Percentiles rank a stretch among this genome's conserved stretches.
Conservation (phyloP, 306 rosid species). For the Alnus glutinosa region DNA sequence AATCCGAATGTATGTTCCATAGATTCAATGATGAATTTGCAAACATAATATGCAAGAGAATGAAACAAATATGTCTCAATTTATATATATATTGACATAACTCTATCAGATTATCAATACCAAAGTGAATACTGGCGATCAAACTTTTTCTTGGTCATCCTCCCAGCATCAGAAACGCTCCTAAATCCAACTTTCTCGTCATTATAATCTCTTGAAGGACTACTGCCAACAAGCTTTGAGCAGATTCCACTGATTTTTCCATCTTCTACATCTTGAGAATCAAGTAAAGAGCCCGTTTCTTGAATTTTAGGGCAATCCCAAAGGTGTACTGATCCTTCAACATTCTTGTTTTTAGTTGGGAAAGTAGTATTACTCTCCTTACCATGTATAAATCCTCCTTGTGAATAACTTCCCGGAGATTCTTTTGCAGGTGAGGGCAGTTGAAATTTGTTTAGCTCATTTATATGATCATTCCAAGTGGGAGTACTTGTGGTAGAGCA, state of each 20-base stretch:
- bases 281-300: slow-evolving; percentile 45
- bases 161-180: slow-evolving; percentile 58
- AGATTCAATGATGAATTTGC: too few species aligned
- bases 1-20: too few species aligned
- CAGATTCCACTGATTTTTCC: slow-evolving; percentile 43
- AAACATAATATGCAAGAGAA: too few species aligned
- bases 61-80: too few species aligned
- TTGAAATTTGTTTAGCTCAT: slow-evolving; percentile 18
- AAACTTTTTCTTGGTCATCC: slow-evolving; percentile 30
- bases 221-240: slow-evolving; percentile 46
- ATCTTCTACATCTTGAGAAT: slow-evolving; percentile 29
- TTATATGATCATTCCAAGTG: slow-evolving; percentile 15
- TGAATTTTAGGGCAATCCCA: slow-evolving; percentile 42
- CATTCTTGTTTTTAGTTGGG: slow-evolving; percentile 1
- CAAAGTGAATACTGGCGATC: slow-evolving; percentile 52
- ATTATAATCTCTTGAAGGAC: neutral
- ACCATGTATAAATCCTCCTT: slow-evolving; percentile 19
- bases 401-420: slow-evolving; percentile 4
- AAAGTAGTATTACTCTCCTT: neutral
- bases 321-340: slow-evolving; percentile 26
- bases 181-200: slow-evolving; percentile 38
- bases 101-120: slow-evolving; percentile 29
- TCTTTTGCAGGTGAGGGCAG: slow-evolving; percentile 3
- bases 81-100: neutral
- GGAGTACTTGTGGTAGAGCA: slow-evolving; percentile 41